Percentiles rank a stretch among this genome's conserved stretches.
These are phyloP conservation scores for Yamadazyma dendronema DNA, from an alignment of 1,139 yeast species.

Conservation along the genomic window DNA sequence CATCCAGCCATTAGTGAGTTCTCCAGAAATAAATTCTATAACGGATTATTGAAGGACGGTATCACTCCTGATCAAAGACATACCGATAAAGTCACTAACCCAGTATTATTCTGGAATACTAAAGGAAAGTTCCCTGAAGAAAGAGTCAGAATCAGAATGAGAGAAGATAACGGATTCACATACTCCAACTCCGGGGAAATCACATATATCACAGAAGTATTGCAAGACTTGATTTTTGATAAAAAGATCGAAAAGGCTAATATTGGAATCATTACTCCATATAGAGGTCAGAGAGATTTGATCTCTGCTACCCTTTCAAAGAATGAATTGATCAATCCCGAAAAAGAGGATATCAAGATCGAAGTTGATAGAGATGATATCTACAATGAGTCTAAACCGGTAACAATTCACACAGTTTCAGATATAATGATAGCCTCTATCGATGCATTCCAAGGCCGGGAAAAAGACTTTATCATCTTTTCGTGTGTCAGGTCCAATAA, in stretches of 20 bases:
- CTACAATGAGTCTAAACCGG: slow-evolving; percentile 47
- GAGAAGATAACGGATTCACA: slow-evolving; percentile 53
- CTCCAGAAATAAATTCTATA: slow-evolving; percentile 57
- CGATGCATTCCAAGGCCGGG: slow-evolving; percentile 69
- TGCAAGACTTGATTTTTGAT: slow-evolving; percentile 51
- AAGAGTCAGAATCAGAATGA: slow-evolving; percentile 42
- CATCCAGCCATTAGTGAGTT: slow-evolving; percentile 66
- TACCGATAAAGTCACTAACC: slow-evolving; percentile 40
- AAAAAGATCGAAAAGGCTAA: slow-evolving; percentile 49
- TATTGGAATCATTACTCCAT: slow-evolving; percentile 70
- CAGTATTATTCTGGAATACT: slow-evolving; percentile 57
- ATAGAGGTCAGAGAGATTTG: slow-evolving; percentile 69
- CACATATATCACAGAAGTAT: slow-evolving; percentile 40
- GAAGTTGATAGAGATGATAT: slow-evolving; percentile 59
- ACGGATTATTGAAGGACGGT: slow-evolving; percentile 57
- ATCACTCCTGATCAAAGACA: slow-evolving; percentile 49
- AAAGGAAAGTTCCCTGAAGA: slow-evolving; percentile 40
- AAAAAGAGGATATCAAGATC: slow-evolving; percentile 42
- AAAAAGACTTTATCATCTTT: slow-evolving; percentile 56
- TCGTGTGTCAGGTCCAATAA: slow-evolving; percentile 60
- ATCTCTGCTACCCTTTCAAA: slow-evolving; percentile 49
- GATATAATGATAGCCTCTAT: slow-evolving; percentile 69
- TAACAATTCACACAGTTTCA: slow-evolving; percentile 59
- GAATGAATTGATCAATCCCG: slow-evolving; percentile 58
- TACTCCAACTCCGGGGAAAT: slow-evolving; percentile 56